phyloP scores from a whole-genome alignment of 148 eudicot species.

The Chenopodium suecicum region DNA sequence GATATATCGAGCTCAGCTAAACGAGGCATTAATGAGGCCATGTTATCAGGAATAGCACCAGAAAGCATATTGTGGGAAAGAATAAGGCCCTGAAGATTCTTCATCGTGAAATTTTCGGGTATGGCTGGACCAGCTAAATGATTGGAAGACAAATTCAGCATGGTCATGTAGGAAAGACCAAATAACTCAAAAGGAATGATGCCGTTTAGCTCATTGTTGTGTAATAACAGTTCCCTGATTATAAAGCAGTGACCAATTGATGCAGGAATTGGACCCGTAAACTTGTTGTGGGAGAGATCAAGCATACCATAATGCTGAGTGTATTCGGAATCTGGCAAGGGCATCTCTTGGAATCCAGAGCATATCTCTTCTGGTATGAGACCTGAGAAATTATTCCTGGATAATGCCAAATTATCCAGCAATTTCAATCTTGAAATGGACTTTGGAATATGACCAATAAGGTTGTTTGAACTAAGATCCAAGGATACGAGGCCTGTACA shows the following conservation, averaged over 20 bases:
- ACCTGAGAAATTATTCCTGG: conserved; percentile 67
- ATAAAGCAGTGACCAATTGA: conserved; percentile 61
- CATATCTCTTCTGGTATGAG: conserved; percentile 81
- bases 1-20: conserved; percentile 76
- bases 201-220: conserved; percentile 69
- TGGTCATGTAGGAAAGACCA: conserved; percentile 51
- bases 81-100: conserved; percentile 78
- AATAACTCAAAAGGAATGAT: conserved; percentile 72
- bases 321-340: conserved; percentile 86
- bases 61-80: conserved; percentile 71
- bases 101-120: conserved; percentile 45
- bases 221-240: conserved; percentile 50
- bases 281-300: conserved; percentile 73
- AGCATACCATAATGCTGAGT: conserved; percentile 92
- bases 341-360: conserved; percentile 66
- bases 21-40: conserved; percentile 49
- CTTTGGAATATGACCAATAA: conserved; percentile 67
- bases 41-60: conserved; percentile 59
- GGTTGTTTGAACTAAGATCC: conserved; percentile 67
- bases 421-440: conserved; percentile 51
- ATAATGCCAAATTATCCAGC: conserved; percentile 78
- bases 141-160: conserved; percentile 72
- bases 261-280: conserved; percentile 70
- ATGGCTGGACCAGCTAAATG: conserved; percentile 50
- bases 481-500: conserved; percentile 73